Evolutionary conservation across 2,329 filamentous ascomycete genomes (phyloP), one percentile per base, ranked within the genome.

Genomic region (Scytalidium sp.): DNA sequence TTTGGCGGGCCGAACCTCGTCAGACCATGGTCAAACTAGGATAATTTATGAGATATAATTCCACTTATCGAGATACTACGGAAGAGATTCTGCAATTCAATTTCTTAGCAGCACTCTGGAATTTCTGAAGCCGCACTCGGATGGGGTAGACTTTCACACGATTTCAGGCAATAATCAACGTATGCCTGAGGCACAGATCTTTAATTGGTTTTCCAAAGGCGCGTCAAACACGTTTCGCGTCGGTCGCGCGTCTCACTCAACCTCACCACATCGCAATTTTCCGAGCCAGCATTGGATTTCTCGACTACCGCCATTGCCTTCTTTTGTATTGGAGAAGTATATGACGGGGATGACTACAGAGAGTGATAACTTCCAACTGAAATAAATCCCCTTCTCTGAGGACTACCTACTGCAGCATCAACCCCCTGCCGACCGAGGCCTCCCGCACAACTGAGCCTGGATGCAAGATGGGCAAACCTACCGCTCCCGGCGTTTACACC

Each of bases 401-500:
- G 32, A 15, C 13, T 36, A 36, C 13, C 32, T 15, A n/a, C 32
- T 10, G 32, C 32, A n/a, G n/a, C 17, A 36, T 36, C 4, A n/a
- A 10, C 32, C 11, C 32, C 32, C 17, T 36, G 32, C 32, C 13
- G 13, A 36, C 32, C 32, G 7, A 8, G 32, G 32, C 15, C 7
- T 36, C 17, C 11, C 5, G 32, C n/a, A n/a, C n/a, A 36, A 5
- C 13, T 36, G 32, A 36, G 6, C 13, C 13, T 10, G 32, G 4
- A 36, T 10, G 13, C 55, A 65, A 55, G 48, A 66, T 67, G 64
- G 64, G 60, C 20, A 66, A 64, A 42, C 52, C 59, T 49, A 50
- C 57, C 42, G 63, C 57, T 20, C 59, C 64, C 15, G 64, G 64
- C 63, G 78, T 87, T 52, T 87, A 85, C 70, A 84, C 81, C 68